Conservation (phyloP, 192 early-diverging fungal genomes). For the Chytriomyces sp. region DNA sequence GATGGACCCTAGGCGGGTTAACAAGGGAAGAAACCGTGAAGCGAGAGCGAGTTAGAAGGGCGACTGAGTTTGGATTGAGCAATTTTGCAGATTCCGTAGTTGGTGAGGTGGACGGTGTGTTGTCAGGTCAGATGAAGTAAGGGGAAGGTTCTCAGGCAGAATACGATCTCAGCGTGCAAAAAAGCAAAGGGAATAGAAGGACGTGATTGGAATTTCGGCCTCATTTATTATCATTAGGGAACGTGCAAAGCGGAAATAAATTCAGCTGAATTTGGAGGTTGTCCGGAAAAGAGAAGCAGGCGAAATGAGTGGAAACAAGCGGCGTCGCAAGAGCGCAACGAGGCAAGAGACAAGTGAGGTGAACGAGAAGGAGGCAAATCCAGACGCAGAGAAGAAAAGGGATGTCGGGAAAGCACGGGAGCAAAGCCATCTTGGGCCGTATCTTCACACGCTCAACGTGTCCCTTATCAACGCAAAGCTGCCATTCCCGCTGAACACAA, state of each 20-base stretch:
- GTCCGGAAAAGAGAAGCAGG: no score
- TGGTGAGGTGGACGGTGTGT: background rate
- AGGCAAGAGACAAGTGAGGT: no score
- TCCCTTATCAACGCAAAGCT: conserved; percentile 1
- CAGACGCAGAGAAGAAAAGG: background rate
- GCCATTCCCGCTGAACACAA: background rate
- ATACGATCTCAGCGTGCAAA: background rate
- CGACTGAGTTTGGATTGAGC: background rate
- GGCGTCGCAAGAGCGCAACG: no score
- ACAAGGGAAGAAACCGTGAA: background rate
- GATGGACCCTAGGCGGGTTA: background rate
- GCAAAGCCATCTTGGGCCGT: background rate
- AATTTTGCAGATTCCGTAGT: background rate
- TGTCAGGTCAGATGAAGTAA: no score
- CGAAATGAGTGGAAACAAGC: no score
- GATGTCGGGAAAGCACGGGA: background rate
- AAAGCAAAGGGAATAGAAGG: background rate
- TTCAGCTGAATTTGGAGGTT: no score
- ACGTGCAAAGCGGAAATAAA: no score
- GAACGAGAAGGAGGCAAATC: background rate
- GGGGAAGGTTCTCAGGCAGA: no score
- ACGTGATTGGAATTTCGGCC: background rate
- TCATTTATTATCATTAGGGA: background rate
- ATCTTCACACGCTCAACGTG: conserved; percentile 9
- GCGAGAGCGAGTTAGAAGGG: background rate